Percentiles rank a stretch among this genome's conserved stretches.
Conservation (phyloP, 1,284 basidiomycete species). For the Takashimella tepidaria region DNA sequence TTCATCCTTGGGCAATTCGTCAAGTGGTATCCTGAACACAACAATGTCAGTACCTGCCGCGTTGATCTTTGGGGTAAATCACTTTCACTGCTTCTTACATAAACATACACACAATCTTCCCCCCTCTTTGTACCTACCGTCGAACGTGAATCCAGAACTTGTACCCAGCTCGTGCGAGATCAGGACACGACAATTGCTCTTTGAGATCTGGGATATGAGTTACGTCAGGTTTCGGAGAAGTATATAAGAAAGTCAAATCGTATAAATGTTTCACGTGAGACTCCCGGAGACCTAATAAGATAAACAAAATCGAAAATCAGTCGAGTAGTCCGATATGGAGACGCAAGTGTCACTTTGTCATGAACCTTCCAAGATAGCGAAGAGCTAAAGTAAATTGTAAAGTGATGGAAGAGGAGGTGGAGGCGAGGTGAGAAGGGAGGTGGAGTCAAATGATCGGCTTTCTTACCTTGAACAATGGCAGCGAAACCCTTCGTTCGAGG, state of each 20-base stretch:
- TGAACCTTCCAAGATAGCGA: too few relatives aligned
- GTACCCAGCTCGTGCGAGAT: slow-evolving; percentile 24
- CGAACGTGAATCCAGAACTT: slow-evolving; percentile 20
- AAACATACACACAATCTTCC: background rate
- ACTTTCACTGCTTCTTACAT: too few relatives aligned
- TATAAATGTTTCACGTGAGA: slow-evolving; percentile 30
- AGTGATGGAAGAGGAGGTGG: too few relatives aligned
- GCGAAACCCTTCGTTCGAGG: slow-evolving; percentile 30
- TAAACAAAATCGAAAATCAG: background rate
- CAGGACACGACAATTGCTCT: slow-evolving; percentile 15
- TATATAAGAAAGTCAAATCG: slow-evolving; percentile 26
- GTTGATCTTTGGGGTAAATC: too few relatives aligned
- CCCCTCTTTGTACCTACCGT: slow-evolving; percentile 9
- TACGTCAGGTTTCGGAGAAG: slow-evolving; percentile 8
- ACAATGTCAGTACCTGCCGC: too few relatives aligned
- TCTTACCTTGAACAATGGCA: slow-evolving; percentile 23
- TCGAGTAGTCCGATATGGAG: too few relatives aligned
- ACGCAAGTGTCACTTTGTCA: too few relatives aligned
- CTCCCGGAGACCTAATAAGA: slow-evolving; percentile 14
- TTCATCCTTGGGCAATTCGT: slow-evolving; percentile 20
- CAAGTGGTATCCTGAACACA: slow-evolving; percentile 16
- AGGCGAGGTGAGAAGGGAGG: too few relatives aligned
- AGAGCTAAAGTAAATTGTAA: too few relatives aligned
- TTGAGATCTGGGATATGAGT: slow-evolving; percentile 13
- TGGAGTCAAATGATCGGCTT: background rate